A percentile compares a stretch with the other conserved stretches of the same genome.
Evolutionary conservation across 495 filamentous ascomycete genomes (phyloP).

Genomic region (Symbiotaphrina buchneri): DNA sequence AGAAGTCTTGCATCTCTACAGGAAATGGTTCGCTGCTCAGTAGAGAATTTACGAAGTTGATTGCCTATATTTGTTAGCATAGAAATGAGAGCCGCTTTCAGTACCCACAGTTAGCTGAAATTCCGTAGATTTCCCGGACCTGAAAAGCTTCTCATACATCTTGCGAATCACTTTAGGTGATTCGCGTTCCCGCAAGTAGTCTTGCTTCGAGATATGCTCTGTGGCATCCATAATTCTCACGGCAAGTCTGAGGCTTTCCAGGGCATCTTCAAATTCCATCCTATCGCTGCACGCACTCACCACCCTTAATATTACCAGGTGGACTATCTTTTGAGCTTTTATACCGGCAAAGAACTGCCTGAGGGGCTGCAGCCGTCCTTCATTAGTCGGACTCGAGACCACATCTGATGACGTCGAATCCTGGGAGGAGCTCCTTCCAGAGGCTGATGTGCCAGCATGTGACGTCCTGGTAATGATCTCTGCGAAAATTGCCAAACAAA

Average conservation of each 20-base stretch:
- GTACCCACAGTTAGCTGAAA: constrained; percentile 1
- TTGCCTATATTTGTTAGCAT: constrained; percentile 1
- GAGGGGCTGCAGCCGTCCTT: not conserved
- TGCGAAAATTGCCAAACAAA: constrained; percentile 26
- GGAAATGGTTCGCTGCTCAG: constrained; percentile 1
- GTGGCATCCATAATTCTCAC: constrained; percentile 22
- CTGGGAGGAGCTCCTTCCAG: constrained; percentile 4
- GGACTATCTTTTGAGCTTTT: constrained; percentile 26
- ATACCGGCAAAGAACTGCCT: constrained; percentile 25
- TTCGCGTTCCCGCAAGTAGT: constrained; percentile 22
- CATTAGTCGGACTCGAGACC: not conserved
- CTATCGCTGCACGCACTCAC: constrained; percentile 27
- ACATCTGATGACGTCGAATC: constrained; percentile 17
- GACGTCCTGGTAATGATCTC: constrained; percentile 11
- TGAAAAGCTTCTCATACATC: constrained; percentile 24
- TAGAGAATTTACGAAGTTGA: constrained; percentile 2
- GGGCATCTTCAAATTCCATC: constrained; percentile 16
- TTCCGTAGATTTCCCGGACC: not conserved
- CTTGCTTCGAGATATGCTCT: constrained; percentile 16
- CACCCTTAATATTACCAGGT: constrained; percentile 27
- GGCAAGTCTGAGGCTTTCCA: constrained; percentile 25
- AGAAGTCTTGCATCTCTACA: constrained; percentile 12
- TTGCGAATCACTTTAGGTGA: constrained; percentile 21
- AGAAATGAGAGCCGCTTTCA: not conserved
- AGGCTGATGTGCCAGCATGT: constrained; percentile 1